Base-by-base conservation (phyloP, 192 early-diverging fungal species). In the Radiomyces spectabilis region DNA sequence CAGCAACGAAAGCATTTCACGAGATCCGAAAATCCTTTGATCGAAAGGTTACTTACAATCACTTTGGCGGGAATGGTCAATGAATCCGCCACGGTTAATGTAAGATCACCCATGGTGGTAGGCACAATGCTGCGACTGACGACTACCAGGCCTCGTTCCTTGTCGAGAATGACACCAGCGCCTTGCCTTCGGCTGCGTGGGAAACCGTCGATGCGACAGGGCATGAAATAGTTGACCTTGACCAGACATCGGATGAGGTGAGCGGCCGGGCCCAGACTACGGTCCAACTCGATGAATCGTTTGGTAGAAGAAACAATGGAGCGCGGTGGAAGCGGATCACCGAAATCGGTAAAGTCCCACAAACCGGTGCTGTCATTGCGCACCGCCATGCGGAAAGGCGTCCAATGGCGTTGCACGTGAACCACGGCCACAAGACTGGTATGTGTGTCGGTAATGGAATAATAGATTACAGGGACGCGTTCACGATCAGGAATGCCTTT, bases 51-150 rank as follows among this genome's bases (percentile, higher is more conserved):
- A 27, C 16, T 52, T 60, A 56, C 51, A 15, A 63, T 53, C 33
- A 93, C 77, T 53, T 82, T 85, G 34, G 80, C 94, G 18, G 91
- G 92, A 39, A 97, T 81, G 29, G 87, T 81, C 18, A 91, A 79
- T 5, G 86, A 85, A 53, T 92, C 87, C 10, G 85, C 89, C 72
- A 97, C 80, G 1, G 85, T 89, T n/a, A 97, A 64, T 10, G 71
- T 68, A 22, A 93, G 56, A 47, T 92, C 87, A 44, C 90, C 86
- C 71, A 92, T 75, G 27, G 72, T 73, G 62, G 81, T 75, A 3
- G 85, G 85, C 0, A 97, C 82, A 42, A 90, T 81, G 53, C 82
- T 83, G 21, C 92, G 80, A 32, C 83, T 78, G 19, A 90, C 85
- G 1, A 94, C 81, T 5, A 95, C 85, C 25, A 97, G 63, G 15